These are phyloP conservation scores for Auriscalpium microsporum DNA, from an alignment of 768 basidiomycete species.

Conservation along the genomic window DNA sequence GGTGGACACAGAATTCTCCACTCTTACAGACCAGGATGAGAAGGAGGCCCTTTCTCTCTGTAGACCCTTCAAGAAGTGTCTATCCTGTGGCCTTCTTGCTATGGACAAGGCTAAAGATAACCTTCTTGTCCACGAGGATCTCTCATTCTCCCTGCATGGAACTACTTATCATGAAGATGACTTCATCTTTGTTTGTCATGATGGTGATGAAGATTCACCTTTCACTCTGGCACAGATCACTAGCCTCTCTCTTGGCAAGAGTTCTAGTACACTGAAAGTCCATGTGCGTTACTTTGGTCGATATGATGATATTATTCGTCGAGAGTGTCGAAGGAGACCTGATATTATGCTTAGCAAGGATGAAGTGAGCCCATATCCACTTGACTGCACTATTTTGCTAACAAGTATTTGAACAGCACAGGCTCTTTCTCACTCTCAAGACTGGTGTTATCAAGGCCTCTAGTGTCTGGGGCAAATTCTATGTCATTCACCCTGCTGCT, in stretches of 20 bases:
- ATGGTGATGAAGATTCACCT: constrained; percentile 21
- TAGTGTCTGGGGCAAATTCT: constrained; percentile 47
- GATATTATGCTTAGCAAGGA: constrained; percentile 3
- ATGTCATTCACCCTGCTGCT: constrained; percentile 32
- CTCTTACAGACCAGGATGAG: constrained; percentile 28
- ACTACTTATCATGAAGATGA: constrained; percentile 48
- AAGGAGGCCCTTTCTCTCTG: constrained; percentile 20
- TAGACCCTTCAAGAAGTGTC: constrained; percentile 13
- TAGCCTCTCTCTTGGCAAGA: constrained; percentile 19
- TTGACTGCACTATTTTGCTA: not conserved
- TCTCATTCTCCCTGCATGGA: constrained; percentile 31
- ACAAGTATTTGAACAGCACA: constrained; percentile 15
- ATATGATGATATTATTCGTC: constrained; percentile 31
- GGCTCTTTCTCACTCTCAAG: constrained; percentile 33
- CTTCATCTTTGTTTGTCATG: constrained; percentile 45
- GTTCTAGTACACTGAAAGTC: constrained; percentile 18
- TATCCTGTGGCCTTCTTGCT: constrained; percentile 1
- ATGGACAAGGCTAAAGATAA: not conserved
- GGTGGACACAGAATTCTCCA: constrained; percentile 35
- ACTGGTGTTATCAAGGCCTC: constrained; percentile 22
- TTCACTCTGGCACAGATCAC: constrained; percentile 53
- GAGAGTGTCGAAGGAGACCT: not conserved
- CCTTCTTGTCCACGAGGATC: constrained; percentile 23
- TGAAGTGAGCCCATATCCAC: not conserved
- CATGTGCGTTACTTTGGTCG: constrained; percentile 38